phyloP scores from a whole-genome alignment of 139 green algal species.

The Chloropicon primus region DNA sequence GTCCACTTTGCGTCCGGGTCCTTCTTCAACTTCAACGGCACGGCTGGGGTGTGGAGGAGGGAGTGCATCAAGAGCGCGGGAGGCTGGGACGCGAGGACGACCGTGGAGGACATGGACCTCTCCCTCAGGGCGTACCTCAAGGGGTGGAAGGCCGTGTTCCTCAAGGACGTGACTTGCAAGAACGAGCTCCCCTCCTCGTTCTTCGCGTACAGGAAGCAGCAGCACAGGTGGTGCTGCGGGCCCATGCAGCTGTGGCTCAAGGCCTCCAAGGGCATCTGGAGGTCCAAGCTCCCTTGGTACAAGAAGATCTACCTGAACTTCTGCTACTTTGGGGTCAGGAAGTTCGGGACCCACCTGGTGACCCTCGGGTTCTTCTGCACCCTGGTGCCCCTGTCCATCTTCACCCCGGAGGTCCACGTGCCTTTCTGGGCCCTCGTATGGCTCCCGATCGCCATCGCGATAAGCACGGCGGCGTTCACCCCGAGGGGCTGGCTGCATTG shows the following conservation, averaged over 20 bases:
- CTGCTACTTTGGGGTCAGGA: background rate
- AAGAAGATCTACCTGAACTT: constrained; percentile 62
- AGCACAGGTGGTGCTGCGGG: constrained; percentile 85
- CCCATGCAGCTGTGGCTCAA: constrained; percentile 64
- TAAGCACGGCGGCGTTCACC: constrained; percentile 62
- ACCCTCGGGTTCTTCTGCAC: constrained; percentile 70
- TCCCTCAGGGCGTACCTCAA: constrained; percentile 60
- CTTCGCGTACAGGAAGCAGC: constrained; percentile 91
- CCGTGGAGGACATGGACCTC: constrained; percentile 88
- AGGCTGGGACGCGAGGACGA: constrained; percentile 83
- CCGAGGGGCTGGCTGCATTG: constrained; percentile 21
- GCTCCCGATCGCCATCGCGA: constrained; percentile 53
- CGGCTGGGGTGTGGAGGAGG: constrained; percentile 44
- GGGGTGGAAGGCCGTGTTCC: constrained; percentile 73
- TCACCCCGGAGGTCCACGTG: constrained; percentile 41
- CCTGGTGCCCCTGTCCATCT: constrained; percentile 55
- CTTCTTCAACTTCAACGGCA: constrained; percentile 86
- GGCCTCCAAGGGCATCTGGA: constrained; percentile 43
- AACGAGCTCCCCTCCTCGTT: constrained; percentile 79
- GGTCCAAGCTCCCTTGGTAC: constrained; percentile 28
- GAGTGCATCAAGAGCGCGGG: constrained; percentile 71
- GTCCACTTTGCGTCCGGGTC: constrained; percentile 42
- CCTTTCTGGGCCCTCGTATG: constrained; percentile 69
- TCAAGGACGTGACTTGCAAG: constrained; percentile 53
- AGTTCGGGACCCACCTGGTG: constrained; percentile 48